Base-by-base conservation (phyloP, 2,329 filamentous ascomycete species). In the Didymella sp. region DNA sequence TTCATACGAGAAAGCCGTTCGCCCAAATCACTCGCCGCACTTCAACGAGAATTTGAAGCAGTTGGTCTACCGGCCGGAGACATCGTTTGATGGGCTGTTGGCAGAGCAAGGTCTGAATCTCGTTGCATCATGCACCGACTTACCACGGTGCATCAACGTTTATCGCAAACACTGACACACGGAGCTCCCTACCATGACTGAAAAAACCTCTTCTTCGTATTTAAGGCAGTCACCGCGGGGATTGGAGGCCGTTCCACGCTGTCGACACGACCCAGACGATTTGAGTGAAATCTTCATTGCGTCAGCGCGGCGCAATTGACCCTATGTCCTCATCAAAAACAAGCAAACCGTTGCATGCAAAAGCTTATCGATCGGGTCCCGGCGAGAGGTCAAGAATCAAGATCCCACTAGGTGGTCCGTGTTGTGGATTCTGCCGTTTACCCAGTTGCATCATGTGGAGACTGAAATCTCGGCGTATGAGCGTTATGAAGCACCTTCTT, bases 1-100 rank as follows among this genome's bases (percentile, higher is more conserved):
- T 17, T 76, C 74, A 27, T 77, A 76, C 56, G 61, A 72, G 53
- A 75, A 71, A 54, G 73, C 74, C 21, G 51, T 76, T 42, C 68
- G 66, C 44, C 67, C 67, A 40, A 69, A 67, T 28, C 69, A 65
- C 19, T 69, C 72, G 45, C 73, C 73, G 17, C 73, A 76, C 55
- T 76, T 71, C 54, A 44, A 42, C 12, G 59, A 69, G 11, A 67
- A 63, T 51, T 51, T 75, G 30, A 58, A 62, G 41, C 45, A 60
- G 6, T 47, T 76, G 37, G 58, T 67, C 31, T 67, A 66, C 50
- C 72, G 72, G 13, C 73, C 73, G 54, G 73, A 76, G 59, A 73
- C 68, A 30, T 75, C 68, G 8, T 75, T 75, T 55, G 62, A 69
- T 38, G 50, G 59, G 3, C 61, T 76, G 37, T 58, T 75, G 56